A percentile compares a stretch with the other conserved stretches of the same genome.
Conservation (phyloP, 441 rosid genomes). For the Geranium incanum region DNA sequence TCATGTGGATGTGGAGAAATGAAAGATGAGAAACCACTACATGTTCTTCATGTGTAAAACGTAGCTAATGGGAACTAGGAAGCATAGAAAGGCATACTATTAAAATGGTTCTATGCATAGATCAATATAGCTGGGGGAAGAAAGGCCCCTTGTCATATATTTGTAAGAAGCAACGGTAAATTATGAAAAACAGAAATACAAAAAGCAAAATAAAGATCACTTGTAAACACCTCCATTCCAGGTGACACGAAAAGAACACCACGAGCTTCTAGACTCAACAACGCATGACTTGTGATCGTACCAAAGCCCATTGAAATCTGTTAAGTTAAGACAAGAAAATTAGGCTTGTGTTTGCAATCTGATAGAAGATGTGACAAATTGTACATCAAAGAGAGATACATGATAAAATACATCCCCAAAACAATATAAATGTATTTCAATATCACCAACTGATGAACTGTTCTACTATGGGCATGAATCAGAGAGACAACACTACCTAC, state of each 20-base stretch:
- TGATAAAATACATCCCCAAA: neutral
- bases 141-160: neutral
- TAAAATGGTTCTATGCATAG: neutral
- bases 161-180: neutral
- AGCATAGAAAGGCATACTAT: neutral
- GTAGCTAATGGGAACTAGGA: neutral
- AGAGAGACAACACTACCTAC: neutral
- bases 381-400: neutral
- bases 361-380: neutral
- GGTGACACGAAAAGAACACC: conserved; percentile 76
- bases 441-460: neutral
- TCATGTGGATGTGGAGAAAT: neutral
- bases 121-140: neutral
- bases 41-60: neutral
- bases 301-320: conserved; percentile 96
- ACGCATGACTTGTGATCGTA: conserved; percentile 67
- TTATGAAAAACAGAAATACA: neutral
- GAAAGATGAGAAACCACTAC: too few relatives aligned
- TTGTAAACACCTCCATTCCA: conserved; percentile 64
- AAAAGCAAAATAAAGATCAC: neutral
- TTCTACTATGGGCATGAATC: neutral
- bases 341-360: conserved; percentile 8
- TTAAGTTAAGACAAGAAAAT: conserved; percentile 19
- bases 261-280: conserved; percentile 89
- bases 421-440: neutral